Evolutionary conservation across 306 rosid species (phyloP), one percentile per base, ranked within the genome.

Genomic region (Inga laurina): DNA sequence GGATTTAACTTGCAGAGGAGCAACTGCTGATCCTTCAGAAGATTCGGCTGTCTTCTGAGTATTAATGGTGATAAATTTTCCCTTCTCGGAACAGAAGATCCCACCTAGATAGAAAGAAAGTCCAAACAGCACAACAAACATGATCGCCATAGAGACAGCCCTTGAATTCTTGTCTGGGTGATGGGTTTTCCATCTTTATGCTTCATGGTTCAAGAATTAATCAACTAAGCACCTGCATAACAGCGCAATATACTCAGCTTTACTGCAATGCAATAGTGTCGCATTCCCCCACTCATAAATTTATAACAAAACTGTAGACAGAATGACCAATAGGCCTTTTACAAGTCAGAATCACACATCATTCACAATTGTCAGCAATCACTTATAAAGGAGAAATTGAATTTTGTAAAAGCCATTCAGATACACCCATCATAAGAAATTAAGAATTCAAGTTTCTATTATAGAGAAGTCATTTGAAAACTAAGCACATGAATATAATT

Each of bases 41-140:
- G 93, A 71, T 9, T 88, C 90, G 79, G 78, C 61, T 14, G 86
- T 67, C 61, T 84, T 88, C 81, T 77, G 88, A 19, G 86, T 37
- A 51, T 78, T 79, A 21, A 35, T 83, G 77, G 30, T 77, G 80
- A 76, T 61, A 72, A 82, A 49, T 81, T 77, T 89, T 37, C 57
- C 71, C 59, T 89, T 89, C 68, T 90, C 91, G 46, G 93, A 86
- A 78, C 92, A 89, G 74, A 91, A 94, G 71, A 91, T 84, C 78
- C 99, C 99, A 39, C 99, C 99, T 22, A 97, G 90, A 83, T 94
- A 97, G 88, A 97, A 97, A 10, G 98, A 94, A 54, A 92, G 76
- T 22, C 98, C 98, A 35, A 97, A 94, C 11, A 97, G 88, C 68
- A 83, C 87, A 80, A 92, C 39, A 73, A 91, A 44, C 64, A 85